Conservation (phyloP, 345 rosid species). For the Luvunga scandens region DNA sequence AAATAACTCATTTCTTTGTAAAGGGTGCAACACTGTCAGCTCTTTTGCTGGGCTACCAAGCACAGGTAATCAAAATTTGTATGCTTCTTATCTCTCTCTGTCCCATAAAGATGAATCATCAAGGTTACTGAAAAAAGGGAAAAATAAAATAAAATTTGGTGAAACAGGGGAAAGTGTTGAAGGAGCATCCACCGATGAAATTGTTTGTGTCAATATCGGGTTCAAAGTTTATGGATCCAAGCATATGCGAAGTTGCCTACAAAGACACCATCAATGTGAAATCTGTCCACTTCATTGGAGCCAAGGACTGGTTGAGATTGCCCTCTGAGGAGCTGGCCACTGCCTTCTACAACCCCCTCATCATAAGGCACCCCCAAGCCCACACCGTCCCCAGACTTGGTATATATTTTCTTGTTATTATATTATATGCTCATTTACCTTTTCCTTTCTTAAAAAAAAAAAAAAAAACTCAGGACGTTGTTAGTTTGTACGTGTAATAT, state of each 20-base stretch:
- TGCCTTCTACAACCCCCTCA: conserved; percentile 48
- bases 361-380: conserved; percentile 62
- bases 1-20: not conserved
- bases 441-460: too few species aligned
- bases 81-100: too few species aligned
- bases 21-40: conserved; percentile 60
- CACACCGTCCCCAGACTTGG: conserved; percentile 64
- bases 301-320: conserved; percentile 57
- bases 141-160: not conserved
- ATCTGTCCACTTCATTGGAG: conserved; percentile 67
- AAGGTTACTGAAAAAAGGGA: not conserved
- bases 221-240: conserved; percentile 52
- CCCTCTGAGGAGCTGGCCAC: conserved; percentile 54
- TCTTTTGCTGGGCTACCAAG: conserved; percentile 55
- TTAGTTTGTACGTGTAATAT: not conserved
- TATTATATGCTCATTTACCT: not conserved
- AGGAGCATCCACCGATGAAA: conserved; percentile 58
- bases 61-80: conserved; percentile 29
- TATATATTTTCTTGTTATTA: not conserved
- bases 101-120: not conserved
- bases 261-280: conserved; percentile 47
- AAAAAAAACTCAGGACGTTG: too few species aligned
- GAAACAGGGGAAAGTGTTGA: conserved; percentile 49
- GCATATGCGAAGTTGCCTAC: conserved; percentile 49
- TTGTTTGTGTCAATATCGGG: conserved; percentile 54